phyloP scores from a whole-genome alignment of 139 green algal genomes.

The Dunaliella primolecta region DNA sequence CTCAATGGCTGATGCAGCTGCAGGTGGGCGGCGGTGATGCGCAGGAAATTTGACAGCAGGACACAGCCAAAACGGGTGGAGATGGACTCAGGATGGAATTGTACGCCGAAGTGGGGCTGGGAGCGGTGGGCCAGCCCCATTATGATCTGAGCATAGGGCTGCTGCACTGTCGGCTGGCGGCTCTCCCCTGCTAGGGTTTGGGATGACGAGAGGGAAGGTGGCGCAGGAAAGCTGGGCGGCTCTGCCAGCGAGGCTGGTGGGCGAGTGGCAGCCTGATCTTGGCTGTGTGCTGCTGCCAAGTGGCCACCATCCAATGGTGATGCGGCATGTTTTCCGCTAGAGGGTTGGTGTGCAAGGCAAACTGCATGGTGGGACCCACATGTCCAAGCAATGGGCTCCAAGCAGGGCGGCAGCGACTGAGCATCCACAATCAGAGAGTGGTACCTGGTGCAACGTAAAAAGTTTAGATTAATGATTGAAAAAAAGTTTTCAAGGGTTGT shows the following conservation, averaged over 20 bases:
- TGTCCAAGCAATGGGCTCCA: conserved; percentile 85
- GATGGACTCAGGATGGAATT: conserved; percentile 96
- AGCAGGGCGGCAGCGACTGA: conserved; percentile 59
- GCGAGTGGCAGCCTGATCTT: too few species aligned
- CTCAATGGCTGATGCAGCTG: neutral
- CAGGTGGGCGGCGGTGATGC: neutral
- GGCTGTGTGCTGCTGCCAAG: too few species aligned
- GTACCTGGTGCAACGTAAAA: conserved; percentile 62
- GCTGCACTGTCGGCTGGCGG: too few species aligned
- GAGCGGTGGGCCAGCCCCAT: conserved; percentile 80
- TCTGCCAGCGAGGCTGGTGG: conserved; percentile 9
- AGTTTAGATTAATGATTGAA: neutral
- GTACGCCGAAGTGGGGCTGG: conserved; percentile 82
- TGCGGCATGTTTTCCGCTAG: too few species aligned
- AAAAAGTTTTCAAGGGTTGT: too few species aligned
- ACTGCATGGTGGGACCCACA: conserved; percentile 51
- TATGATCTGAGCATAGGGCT: conserved; percentile 43
- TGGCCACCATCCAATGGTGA: too few species aligned
- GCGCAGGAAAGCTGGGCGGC: too few species aligned
- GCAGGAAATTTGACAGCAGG: conserved; percentile 86
- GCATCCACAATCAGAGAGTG: conserved; percentile 88
- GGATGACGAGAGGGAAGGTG: neutral
- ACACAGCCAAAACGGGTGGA: conserved; percentile 69
- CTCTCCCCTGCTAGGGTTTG: neutral
- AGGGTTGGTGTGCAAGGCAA: too few species aligned